These are phyloP conservation scores for Apophysomyces sp. DNA, from an alignment of 371 early-diverging fungal genomes.

Conservation along the genomic window DNA sequence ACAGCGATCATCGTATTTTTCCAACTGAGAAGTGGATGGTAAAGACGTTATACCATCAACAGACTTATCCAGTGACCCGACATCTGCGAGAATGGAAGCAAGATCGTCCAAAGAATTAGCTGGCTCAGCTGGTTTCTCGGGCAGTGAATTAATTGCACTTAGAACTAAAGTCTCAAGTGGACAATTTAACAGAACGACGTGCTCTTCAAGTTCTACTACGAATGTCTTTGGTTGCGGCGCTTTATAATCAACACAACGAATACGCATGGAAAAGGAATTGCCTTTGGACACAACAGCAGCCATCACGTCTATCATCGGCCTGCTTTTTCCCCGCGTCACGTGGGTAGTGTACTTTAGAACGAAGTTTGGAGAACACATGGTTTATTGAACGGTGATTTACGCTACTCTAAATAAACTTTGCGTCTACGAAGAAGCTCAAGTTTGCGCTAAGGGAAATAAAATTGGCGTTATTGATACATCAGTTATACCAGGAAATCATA, in stretches of 20 bases:
- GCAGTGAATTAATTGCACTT: neutral
- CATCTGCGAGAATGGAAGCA: conserved; percentile 3
- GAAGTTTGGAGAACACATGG: no score
- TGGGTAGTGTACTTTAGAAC: no score
- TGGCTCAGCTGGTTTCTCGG: neutral
- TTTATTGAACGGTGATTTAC: no score
- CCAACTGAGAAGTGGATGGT: neutral
- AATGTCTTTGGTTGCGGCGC: conserved; percentile 30
- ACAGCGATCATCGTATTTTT: conserved; percentile 19
- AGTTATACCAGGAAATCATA: no score
- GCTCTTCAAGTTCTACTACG: conserved; percentile 34
- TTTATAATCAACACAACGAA: conserved; percentile 36
- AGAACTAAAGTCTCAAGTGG: conserved; percentile 31
- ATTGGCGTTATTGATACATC: no score
- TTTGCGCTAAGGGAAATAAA: no score
- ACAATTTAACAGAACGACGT: conserved; percentile 40
- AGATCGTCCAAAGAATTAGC: neutral
- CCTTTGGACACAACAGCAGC: no score
- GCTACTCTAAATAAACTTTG: no score
- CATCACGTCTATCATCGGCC: no score
- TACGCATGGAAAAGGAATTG: conserved; percentile 22
- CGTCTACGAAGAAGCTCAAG: no score
- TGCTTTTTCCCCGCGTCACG: no score
- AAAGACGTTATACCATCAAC: neutral
- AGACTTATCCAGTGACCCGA: neutral